phyloP scores from a whole-genome alignment of 2,329 filamentous ascomycete genomes.

The Diaporthe sp. region DNA sequence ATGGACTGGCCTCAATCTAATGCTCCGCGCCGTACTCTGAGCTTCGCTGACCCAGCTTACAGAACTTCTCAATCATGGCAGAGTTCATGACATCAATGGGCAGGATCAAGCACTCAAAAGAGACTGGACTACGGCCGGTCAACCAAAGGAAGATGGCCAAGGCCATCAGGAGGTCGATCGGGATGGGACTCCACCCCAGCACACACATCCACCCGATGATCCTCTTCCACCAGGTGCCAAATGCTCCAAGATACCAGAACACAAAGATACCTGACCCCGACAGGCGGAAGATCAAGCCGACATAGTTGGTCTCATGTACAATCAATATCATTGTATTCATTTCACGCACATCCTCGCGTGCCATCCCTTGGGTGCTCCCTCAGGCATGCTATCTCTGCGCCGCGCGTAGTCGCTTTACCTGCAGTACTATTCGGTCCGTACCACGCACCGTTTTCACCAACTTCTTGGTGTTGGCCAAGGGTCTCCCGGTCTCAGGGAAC shows the following conservation, averaged over 20 bases:
- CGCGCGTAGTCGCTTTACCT: constrained; percentile 20
- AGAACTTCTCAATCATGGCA: constrained; percentile 94
- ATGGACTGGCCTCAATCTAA: neutral
- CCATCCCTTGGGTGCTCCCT: neutral
- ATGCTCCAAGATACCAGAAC: constrained; percentile 39
- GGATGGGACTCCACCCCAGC: constrained; percentile 91
- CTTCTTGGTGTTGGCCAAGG: constrained; percentile 17
- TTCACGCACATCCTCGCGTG: constrained; percentile 13
- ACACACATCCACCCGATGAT: constrained; percentile 91
- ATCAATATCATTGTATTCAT: constrained; percentile 30
- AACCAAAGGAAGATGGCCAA: constrained; percentile 96
- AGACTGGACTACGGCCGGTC: constrained; percentile 84
- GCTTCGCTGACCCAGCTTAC: constrained; percentile 24
- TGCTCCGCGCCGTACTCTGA: neutral
- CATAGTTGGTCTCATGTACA: constrained; percentile 31
- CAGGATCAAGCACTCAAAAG: constrained; percentile 80
- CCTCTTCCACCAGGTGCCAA: constrained; percentile 60
- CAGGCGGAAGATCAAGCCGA: constrained; percentile 30
- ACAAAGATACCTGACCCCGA: constrained; percentile 30
- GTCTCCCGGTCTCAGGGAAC: constrained; percentile 32
- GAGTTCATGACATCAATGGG: constrained; percentile 90
- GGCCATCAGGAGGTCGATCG: constrained; percentile 89
- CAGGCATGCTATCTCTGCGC: constrained; percentile 4
- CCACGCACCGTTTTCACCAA: constrained; percentile 33
- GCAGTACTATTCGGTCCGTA: constrained; percentile 34